Evolutionary conservation across 129 eudicot species (phyloP), one percentile per base, ranked within the genome.

Genomic region (Gnaphalium uliginosum): DNA sequence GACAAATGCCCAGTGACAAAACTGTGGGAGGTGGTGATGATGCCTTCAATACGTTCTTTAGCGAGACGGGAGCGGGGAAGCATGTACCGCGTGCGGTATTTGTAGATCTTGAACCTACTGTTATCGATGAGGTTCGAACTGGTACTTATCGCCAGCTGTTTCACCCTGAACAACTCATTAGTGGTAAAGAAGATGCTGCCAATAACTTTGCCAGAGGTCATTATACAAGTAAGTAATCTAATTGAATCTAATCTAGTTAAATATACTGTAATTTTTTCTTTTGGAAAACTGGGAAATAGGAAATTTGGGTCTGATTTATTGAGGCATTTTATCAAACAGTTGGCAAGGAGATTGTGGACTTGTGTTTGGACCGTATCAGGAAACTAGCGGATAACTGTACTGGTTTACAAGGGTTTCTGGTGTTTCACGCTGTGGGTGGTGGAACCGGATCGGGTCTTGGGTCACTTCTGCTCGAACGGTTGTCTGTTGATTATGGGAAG

Each of bases 391-490:
- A 87, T 68, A 89, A 87, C 81, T 89, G 96, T 60, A 89, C 92
- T 35, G 92, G 96, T 19, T 63, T 89, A 27, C 96, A 89, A 66
- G 92, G 96, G 37, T 89, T 89, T 32, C 21, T 89, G 71, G 90
- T 89, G 19, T 87, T 89, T 75, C 87, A 89, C 53, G 96, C 92
- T 15, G 96, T 89, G 0, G 96, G 90, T 17, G 92, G 96, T 68
- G 96, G 96, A 15, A 89, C 92, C 7, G 96, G 96, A 8, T 89
- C 92, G 1, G 92, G 96, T 14, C 87, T 89, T 10, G 96, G 96
- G 26, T 89, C 90, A 48, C 82, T 89, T 6, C 83, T 87, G 73
- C 88, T 89, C 18, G 92, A 89, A 66, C 79, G 92, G 77, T 76
- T 89, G 13, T 89, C 92, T 14, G 96, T 89, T 0, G 92, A 89